These are phyloP conservation scores for Chlamydomonas urium DNA, from an alignment of 139 green algal species.

Conservation along the genomic window DNA sequence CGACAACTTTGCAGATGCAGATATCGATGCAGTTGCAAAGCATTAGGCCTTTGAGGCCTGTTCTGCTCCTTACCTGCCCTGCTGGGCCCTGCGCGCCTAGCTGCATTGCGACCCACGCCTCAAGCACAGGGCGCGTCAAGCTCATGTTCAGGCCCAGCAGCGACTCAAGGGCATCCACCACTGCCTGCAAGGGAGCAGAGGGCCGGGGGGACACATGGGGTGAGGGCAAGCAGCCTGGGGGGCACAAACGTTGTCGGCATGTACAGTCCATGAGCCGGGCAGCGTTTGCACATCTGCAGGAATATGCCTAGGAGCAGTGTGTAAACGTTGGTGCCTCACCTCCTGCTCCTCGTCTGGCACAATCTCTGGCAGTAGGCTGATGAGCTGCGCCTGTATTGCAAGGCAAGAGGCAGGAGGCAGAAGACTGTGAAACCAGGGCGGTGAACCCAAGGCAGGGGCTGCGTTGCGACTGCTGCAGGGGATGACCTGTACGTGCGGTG, in stretches of 20 bases:
- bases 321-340: not conserved
- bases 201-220: not conserved
- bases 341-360: not conserved
- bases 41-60: too few relatives aligned
- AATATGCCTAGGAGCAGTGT: too few relatives aligned
- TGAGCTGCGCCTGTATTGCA: not conserved
- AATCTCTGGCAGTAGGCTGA: conserved; percentile 1
- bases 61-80: not conserved
- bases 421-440: too few relatives aligned
- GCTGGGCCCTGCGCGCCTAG: not conserved
- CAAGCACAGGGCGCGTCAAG: not conserved
- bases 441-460: too few relatives aligned
- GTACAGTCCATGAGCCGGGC: not conserved
- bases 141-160: not conserved
- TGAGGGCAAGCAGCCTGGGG: not conserved
- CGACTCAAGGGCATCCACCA: not conserved
- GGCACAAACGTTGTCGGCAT: not conserved
- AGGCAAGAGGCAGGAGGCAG: too few relatives aligned
- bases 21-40: not conserved
- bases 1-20: not conserved
- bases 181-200: not conserved
- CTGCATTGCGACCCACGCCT: not conserved
- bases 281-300: not conserved
- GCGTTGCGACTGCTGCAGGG: too few relatives aligned
- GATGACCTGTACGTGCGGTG: not conserved